phyloP scores from a whole-genome alignment of 768 basidiomycete species.

The Agaricus blazei region DNA sequence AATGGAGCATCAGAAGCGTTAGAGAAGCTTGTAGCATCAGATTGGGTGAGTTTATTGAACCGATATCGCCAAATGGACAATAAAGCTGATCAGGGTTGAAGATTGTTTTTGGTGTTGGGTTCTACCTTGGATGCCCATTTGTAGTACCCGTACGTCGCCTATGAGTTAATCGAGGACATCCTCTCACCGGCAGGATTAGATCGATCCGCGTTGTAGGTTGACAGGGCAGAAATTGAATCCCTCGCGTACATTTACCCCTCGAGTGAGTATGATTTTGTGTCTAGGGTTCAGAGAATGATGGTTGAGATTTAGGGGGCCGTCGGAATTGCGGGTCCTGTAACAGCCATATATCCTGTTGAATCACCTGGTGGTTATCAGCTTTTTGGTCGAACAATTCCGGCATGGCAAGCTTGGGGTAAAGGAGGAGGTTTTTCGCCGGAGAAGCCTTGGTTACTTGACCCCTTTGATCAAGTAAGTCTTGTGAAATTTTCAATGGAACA shows the following conservation, averaged over 20 bases:
- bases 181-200: conserved; percentile 24
- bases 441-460: conserved; percentile 53
- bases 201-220: conserved; percentile 53
- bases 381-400: conserved; percentile 56
- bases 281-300: background rate
- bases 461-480: conserved; percentile 52
- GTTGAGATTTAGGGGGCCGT: conserved; percentile 47
- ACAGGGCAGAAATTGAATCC: conserved; percentile 76
- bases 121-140: conserved; percentile 62
- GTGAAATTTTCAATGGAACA: background rate
- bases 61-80: background rate
- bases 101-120: conserved; percentile 60
- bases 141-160: conserved; percentile 44
- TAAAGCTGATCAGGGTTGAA: conserved; percentile 16
- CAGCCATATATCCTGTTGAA: conserved; percentile 62
- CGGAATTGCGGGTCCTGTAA: conserved; percentile 63
- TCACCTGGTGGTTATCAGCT: conserved; percentile 66
- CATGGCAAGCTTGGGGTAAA: conserved; percentile 61
- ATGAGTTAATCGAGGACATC: background rate
- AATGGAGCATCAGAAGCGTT: conserved; percentile 37
- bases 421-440: conserved; percentile 40
- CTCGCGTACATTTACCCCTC: conserved; percentile 59
- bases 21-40: conserved; percentile 39
- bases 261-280: conserved; percentile 27
- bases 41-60: conserved; percentile 33